Conservation (phyloP, 371 early-diverging fungal genomes). For the Amoeboaphelidium protococcarum region DNA sequence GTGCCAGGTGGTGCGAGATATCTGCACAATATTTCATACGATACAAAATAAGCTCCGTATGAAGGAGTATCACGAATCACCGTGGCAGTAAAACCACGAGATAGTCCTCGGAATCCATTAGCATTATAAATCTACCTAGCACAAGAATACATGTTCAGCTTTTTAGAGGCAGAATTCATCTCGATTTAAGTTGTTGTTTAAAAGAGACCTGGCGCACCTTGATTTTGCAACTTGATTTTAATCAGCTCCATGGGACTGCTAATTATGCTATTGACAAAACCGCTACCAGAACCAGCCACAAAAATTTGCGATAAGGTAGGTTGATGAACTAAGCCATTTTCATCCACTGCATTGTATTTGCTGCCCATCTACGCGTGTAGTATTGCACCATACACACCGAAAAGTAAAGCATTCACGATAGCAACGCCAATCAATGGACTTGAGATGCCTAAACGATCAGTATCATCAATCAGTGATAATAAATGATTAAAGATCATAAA, state of each 20-base stretch:
- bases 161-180: constrained; percentile 1
- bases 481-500: not conserved
- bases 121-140: constrained; percentile 18
- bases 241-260: constrained; percentile 9
- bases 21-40: constrained; percentile 31
- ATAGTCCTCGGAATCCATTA: constrained; percentile 33
- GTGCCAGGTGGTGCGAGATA: constrained; percentile 11
- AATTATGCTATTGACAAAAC: constrained; percentile 20
- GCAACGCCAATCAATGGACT: constrained; percentile 28
- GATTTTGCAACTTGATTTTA: not conserved
- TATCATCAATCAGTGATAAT: not conserved
- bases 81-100: constrained; percentile 30
- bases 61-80: constrained; percentile 44
- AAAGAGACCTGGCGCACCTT: not conserved
- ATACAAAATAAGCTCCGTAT: constrained; percentile 46
- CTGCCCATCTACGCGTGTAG: constrained; percentile 25
- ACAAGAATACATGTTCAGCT: not conserved
- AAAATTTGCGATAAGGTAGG: constrained; percentile 30
- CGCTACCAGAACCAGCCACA: constrained; percentile 43
- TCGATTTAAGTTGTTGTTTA: constrained; percentile 4
- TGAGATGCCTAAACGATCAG: not conserved
- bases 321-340: constrained; percentile 7
- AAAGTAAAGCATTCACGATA: constrained; percentile 51
- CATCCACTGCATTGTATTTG: too few species aligned
- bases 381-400: constrained; percentile 38